Evolutionary conservation across 1,139 yeast genomes (phyloP), one percentile per base, ranked within the genome.

Genomic region (Trichomonascaceae sp.): DNA sequence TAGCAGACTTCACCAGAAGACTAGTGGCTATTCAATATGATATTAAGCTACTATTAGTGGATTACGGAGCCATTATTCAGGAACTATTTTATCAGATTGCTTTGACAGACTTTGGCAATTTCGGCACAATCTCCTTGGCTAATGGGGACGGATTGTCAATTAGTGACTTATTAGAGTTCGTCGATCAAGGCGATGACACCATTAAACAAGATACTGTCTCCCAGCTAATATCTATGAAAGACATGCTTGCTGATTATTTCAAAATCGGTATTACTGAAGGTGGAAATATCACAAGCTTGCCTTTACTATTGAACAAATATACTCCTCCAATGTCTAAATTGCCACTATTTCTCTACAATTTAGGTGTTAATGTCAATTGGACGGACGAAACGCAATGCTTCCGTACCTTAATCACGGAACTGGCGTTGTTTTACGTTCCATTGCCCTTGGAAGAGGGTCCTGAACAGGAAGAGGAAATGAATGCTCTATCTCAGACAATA

Each of bases 181-280:
- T 54, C 15, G 52, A 49, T 13, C 24, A 12, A 10, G 32, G 24
- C 4, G 45, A 41, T 19, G 47, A 45, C 3, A 24, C 22, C 19
- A 17, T 27, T 24, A 52, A 43, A 9, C 54, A 55, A 17, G 51
- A 32, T 22, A 41, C 47, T 18, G 49, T 51, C 6, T 50, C 55
- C 2, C 47, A 49, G 1, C 43, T 61, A 2, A 63, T 61, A n/a
- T 58, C 57, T 3, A 61, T 68, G 57, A 64, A 66, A 43, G 90
- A 84, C 13, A 93, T 95, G 99, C 75, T 87, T 53, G 65, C 71
- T 9, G 97, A 91, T 61, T 93, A 95, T 63, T 93, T 90, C 66
- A 75, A 78, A 13, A 74, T 91, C 4, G 70, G 66, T 7, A 61
- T 83, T 1, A 49, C 50, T 22, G 46, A 45, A 10, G 61, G 55